A percentile compares a stretch with the other conserved stretches of the same genome.
Conservation (phyloP, 495 filamentous ascomycete genomes). For the Hypomontagnella submonticulosa region DNA sequence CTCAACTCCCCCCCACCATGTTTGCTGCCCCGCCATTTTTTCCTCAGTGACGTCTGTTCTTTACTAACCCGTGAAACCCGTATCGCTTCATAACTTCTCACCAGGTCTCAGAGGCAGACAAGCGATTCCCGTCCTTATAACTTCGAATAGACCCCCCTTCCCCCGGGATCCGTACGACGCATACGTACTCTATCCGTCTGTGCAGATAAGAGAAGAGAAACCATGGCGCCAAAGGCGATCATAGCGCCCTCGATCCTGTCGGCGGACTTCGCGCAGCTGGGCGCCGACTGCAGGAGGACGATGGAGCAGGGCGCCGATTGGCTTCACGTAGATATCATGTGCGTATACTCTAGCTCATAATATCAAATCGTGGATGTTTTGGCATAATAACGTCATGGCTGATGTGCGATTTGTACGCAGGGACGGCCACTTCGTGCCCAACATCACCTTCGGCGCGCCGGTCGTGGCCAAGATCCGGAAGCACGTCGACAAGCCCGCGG, state of each 20-base stretch:
- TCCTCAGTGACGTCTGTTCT: slow-evolving; percentile 42
- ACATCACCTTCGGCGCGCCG: slow-evolving; percentile 94
- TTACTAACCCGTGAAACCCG: neutral
- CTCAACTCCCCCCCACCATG: slow-evolving; percentile 28
- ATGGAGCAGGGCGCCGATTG: slow-evolving; percentile 89
- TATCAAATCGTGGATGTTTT: neutral
- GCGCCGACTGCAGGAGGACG: slow-evolving; percentile 82
- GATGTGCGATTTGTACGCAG: slow-evolving; percentile 30
- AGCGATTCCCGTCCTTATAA: slow-evolving; percentile 11
- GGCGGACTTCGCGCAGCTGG: slow-evolving; percentile 91
- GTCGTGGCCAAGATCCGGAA: slow-evolving; percentile 92
- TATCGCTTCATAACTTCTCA: slow-evolving; percentile 7
- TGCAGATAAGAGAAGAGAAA: slow-evolving; percentile 6
- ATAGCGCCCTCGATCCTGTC: slow-evolving; percentile 97
- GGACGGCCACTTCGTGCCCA: slow-evolving; percentile 97
- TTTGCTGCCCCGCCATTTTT: slow-evolving; percentile 43
- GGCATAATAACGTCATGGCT: too few relatives aligned
- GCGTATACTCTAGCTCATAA: slow-evolving; percentile 30
- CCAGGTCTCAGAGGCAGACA: neutral
- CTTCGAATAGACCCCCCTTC: neutral
- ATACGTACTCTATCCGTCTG: neutral
- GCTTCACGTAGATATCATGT: slow-evolving; percentile 92
- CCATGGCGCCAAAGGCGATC: slow-evolving; percentile 88
- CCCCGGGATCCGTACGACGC: slow-evolving; percentile 6
- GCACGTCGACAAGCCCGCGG: slow-evolving; percentile 71